Percentiles rank a stretch among this genome's conserved stretches.
Conservation (phyloP, 768 basidiomycete genomes). For the Tylopilus cervinicoccineus region DNA sequence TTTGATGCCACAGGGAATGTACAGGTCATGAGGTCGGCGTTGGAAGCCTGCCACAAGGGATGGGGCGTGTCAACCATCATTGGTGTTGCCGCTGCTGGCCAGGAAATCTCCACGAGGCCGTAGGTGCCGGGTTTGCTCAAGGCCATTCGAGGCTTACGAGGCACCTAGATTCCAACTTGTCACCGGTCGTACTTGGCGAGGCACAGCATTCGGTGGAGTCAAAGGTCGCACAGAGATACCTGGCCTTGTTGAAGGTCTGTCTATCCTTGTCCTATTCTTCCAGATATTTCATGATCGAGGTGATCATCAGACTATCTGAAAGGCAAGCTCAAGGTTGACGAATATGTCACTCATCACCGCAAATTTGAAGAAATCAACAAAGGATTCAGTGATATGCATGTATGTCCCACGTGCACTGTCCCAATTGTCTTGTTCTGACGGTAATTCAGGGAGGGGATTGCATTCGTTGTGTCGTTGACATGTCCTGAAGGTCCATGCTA, state of each 20-base stretch:
- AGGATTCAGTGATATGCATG: slow-evolving; percentile 96
- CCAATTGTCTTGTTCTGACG: background rate
- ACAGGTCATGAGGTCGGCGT: slow-evolving; percentile 88
- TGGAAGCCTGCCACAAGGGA: slow-evolving; percentile 99
- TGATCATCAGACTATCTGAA: slow-evolving; percentile 64
- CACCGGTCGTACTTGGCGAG: slow-evolving; percentile 92
- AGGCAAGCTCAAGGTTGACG: slow-evolving; percentile 85
- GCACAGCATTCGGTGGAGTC: slow-evolving; percentile 94
- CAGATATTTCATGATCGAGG: background rate
- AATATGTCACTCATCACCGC: slow-evolving; percentile 90
- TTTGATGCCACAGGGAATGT: slow-evolving; percentile 98
- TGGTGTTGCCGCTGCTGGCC: slow-evolving; percentile 94
- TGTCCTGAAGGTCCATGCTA: slow-evolving; percentile 44
- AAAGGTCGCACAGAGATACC: slow-evolving; percentile 97
- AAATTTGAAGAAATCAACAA: slow-evolving; percentile 73
- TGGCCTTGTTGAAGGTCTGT: slow-evolving; percentile 81
- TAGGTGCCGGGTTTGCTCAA: slow-evolving; percentile 34
- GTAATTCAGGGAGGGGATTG: slow-evolving; percentile 61
- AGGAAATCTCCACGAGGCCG: slow-evolving; percentile 91
- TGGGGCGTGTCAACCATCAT: slow-evolving; percentile 98
- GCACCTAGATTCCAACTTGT: slow-evolving; percentile 54
- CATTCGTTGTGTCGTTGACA: slow-evolving; percentile 94
- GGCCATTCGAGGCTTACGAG: slow-evolving; percentile 5
- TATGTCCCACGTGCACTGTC: slow-evolving; percentile 40
- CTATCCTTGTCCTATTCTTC: background rate